Percentiles rank a stretch among this genome's conserved stretches.
phyloP scores from a whole-genome alignment of 192 early-diverging fungal genomes.

The Rhizophagus sp. region DNA sequence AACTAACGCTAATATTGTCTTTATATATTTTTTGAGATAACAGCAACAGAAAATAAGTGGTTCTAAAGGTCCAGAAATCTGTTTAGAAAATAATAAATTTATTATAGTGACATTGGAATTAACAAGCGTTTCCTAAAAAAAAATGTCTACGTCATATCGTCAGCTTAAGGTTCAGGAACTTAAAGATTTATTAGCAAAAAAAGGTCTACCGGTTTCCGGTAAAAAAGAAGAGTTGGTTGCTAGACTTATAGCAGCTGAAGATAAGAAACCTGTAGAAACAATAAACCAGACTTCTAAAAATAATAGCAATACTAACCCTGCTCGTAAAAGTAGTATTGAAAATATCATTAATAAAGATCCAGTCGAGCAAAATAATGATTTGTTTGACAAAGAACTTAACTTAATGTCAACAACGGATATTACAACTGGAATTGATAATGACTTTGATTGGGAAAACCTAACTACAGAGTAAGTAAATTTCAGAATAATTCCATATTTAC shows the following conservation, averaged over 20 bases:
- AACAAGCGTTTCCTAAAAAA: background rate
- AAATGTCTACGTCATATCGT: slow-evolving; percentile 32
- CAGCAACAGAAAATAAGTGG: too few species aligned
- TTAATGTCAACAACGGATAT: slow-evolving; percentile 25
- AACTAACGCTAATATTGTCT: too few species aligned
- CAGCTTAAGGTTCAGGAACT: slow-evolving; percentile 58
- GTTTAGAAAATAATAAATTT: background rate
- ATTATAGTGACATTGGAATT: background rate
- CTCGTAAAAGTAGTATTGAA: background rate
- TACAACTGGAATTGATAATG: slow-evolving; percentile 36
- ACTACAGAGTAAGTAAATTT: slow-evolving; percentile 34
- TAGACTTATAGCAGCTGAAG: slow-evolving; percentile 48
- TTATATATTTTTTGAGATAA: too few species aligned
- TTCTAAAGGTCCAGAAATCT: too few species aligned
- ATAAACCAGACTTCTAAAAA: background rate
- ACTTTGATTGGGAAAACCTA: slow-evolving; percentile 45
- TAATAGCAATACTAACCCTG: background rate
- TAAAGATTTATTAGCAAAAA: slow-evolving; percentile 56
- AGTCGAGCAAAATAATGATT: background rate
- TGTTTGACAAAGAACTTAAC: slow-evolving; percentile 21
- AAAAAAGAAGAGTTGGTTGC: slow-evolving; percentile 70
- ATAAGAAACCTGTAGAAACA: background rate
- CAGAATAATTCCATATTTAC: background rate
- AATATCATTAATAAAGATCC: background rate
- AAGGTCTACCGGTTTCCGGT: slow-evolving; percentile 55